These are phyloP conservation scores for Alternaria sp. DNA, from an alignment of 2,329 filamentous ascomycete genomes.

Conservation along the genomic window DNA sequence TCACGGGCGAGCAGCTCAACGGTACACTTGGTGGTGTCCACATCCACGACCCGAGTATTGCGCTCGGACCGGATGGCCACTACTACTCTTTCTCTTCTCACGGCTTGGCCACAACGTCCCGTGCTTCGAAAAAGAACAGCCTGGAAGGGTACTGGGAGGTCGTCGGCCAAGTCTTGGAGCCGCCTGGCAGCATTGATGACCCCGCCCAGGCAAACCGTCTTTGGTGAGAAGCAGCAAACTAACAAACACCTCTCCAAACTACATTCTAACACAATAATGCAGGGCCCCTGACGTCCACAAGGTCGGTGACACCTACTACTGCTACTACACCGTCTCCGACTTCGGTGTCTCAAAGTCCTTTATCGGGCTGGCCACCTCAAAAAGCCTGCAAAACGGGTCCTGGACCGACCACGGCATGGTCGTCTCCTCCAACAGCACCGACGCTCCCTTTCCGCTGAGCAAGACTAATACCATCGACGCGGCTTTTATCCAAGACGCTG, in stretches of 20 bases:
- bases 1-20: conserved; percentile 15
- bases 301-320: conserved; percentile 59
- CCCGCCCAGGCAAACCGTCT: conserved; percentile 13
- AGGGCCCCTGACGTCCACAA: conserved; percentile 29
- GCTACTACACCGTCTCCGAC: conserved; percentile 68
- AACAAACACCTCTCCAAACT: background rate
- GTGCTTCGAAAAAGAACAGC: conserved; percentile 18
- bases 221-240: conserved; percentile 9
- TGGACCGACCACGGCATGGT: conserved; percentile 67
- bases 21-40: conserved; percentile 17
- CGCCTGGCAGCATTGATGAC: conserved; percentile 16
- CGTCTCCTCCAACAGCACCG: conserved; percentile 43
- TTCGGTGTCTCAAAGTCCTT: conserved; percentile 66
- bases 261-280: background rate
- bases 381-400: conserved; percentile 58
- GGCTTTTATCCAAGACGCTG: conserved; percentile 49
- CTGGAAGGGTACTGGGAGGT: conserved; percentile 18
- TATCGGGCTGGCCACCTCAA: conserved; percentile 63
- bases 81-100: conserved; percentile 19
- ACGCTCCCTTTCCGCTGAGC: conserved; percentile 9
- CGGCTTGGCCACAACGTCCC: conserved; percentile 14
- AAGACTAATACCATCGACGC: conserved; percentile 58
- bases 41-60: conserved; percentile 17
- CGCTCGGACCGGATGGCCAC: conserved; percentile 18
- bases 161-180: conserved; percentile 13